These are phyloP conservation scores for Flaveria floridana DNA, from an alignment of 140 eudicot genomes.

Conservation along the genomic window DNA sequence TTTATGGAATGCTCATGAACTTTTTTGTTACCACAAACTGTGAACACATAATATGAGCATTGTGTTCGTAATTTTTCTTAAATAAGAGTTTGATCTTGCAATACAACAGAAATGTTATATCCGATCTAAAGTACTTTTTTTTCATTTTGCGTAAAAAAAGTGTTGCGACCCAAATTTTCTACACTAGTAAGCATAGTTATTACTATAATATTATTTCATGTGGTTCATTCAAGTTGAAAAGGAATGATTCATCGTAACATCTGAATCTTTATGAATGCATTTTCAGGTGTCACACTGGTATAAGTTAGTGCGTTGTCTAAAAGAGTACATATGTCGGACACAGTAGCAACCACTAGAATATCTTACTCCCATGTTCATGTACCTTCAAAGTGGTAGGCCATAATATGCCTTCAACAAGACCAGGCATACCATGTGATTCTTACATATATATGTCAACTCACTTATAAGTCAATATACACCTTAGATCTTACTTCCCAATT, in stretches of 20 bases:
- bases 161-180: not conserved
- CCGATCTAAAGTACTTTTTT: too few relatives aligned
- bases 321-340: conserved; percentile 26
- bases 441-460: conserved; percentile 18
- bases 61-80: too few relatives aligned
- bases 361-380: conserved; percentile 17
- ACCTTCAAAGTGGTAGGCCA: conserved; percentile 21
- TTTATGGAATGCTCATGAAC: too few relatives aligned
- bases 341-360: conserved; percentile 19
- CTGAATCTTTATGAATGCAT: not conserved
- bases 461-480: not conserved
- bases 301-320: conserved; percentile 1
- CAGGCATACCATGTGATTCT: conserved; percentile 26
- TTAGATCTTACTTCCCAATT: not conserved
- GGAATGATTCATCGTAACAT: not conserved
- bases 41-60: too few relatives aligned
- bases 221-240: not conserved
- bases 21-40: too few relatives aligned
- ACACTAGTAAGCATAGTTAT: not conserved
- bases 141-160: too few relatives aligned
- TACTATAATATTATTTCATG: not conserved
- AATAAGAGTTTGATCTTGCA: too few relatives aligned
- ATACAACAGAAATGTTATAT: too few relatives aligned
- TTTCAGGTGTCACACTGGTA: conserved; percentile 15
- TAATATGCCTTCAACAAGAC: conserved; percentile 14